Percentiles rank a stretch among this genome's conserved stretches.
Conservation (phyloP, 805 yeast genomes). For the Myxozyma geophila region DNA sequence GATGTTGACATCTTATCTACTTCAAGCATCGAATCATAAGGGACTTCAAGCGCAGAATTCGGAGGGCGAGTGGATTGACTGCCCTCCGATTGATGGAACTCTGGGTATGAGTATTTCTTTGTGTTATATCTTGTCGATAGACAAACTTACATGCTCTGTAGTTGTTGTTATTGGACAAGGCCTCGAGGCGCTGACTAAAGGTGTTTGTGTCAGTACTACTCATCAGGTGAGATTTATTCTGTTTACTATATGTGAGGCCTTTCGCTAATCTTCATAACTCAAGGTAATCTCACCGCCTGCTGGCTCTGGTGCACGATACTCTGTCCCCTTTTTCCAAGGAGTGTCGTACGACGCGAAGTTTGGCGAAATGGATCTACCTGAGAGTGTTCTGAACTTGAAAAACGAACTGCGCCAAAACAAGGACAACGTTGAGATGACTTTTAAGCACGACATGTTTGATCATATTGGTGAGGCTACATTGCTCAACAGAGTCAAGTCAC, state of each 20-base stretch:
- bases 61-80: constrained; percentile 62
- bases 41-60: constrained; percentile 62
- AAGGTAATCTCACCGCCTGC: constrained; percentile 48
- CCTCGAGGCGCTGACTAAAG: constrained; percentile 61
- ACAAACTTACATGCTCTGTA: constrained; percentile 44
- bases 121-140: neutral
- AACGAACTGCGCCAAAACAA: constrained; percentile 19
- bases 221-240: constrained; percentile 51
- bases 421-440: constrained; percentile 31
- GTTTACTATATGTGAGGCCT: neutral
- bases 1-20: constrained; percentile 32
- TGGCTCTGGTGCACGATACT: constrained; percentile 42
- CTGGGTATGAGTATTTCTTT: constrained; percentile 6
- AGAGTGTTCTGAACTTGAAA: constrained; percentile 18
- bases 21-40: constrained; percentile 29
- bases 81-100: constrained; percentile 51
- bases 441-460: constrained; percentile 30
- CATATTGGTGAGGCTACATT: constrained; percentile 50
- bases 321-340: constrained; percentile 56
- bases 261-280: too few relatives aligned
- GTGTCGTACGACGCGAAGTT: constrained; percentile 39
- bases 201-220: constrained; percentile 63
- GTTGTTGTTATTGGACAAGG: constrained; percentile 68
- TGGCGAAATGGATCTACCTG: constrained; percentile 28
- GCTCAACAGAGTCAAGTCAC: constrained; percentile 50